A percentile compares a stretch with the other conserved stretches of the same genome.
Evolutionary conservation across 805 yeast genomes (phyloP).

Genomic region (Yamadazyma tumulicola): DNA sequence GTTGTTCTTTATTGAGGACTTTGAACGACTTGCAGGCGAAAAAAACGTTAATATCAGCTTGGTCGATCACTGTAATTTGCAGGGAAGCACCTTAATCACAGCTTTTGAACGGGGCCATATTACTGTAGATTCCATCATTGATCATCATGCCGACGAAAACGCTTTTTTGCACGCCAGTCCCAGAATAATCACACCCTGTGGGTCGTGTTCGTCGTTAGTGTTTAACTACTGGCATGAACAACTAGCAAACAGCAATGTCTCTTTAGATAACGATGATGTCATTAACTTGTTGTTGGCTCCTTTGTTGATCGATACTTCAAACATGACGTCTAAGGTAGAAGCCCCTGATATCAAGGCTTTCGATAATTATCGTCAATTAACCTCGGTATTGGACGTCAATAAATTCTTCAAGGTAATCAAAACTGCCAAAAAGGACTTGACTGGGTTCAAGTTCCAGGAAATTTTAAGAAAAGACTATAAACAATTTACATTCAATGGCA

Average conservation of each 20-base stretch:
- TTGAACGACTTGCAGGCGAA: conserved; percentile 22
- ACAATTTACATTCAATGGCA: conserved; percentile 47
- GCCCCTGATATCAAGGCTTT: conserved; percentile 50
- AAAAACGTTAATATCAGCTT: conserved; percentile 45
- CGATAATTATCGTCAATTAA: conserved; percentile 26
- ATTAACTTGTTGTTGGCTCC: conserved; percentile 60
- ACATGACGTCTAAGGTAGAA: conserved; percentile 62
- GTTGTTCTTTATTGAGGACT: conserved; percentile 68
- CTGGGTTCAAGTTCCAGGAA: conserved; percentile 57
- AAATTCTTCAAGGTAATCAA: conserved; percentile 20
- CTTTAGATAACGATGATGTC: conserved; percentile 26
- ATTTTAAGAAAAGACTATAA: conserved; percentile 83
- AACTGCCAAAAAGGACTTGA: conserved; percentile 57
- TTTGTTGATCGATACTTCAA: conserved; percentile 70
- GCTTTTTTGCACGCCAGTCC: conserved; percentile 52
- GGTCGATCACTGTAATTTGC: conserved; percentile 81
- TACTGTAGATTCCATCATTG: conserved; percentile 52
- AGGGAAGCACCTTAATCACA: conserved; percentile 40
- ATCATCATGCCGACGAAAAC: conserved; percentile 81
- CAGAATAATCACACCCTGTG: conserved; percentile 56
- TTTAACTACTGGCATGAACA: conserved; percentile 53
- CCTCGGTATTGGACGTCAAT: neutral
- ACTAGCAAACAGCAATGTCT: conserved; percentile 10
- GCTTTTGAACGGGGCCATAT: conserved; percentile 20
- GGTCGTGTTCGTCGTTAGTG: conserved; percentile 80